Conservation (phyloP, 371 early-diverging fungal species). For the Coemansia sp. region DNA sequence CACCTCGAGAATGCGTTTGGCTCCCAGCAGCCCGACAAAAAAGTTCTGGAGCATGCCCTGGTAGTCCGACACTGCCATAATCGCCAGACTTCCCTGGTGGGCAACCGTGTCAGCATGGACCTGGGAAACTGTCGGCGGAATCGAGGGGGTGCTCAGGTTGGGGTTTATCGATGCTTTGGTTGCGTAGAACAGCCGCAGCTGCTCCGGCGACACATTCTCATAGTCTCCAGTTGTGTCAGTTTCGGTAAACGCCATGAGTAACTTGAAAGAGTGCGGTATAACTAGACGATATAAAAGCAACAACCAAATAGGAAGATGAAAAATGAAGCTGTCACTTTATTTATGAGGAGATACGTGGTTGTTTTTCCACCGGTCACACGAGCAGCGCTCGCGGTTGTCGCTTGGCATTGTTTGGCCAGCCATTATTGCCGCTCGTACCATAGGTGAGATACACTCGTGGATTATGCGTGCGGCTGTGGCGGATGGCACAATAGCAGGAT, state of each 20-base stretch:
- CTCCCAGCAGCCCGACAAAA: constrained; percentile 26
- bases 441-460: too few species aligned
- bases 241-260: not conserved
- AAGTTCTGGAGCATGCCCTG: constrained; percentile 33
- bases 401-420: too few species aligned
- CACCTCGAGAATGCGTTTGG: constrained; percentile 40
- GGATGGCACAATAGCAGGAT: constrained; percentile 25
- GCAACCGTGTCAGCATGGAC: constrained; percentile 11
- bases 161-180: constrained; percentile 23
- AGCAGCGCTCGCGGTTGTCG: too few species aligned
- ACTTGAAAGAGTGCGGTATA: too few species aligned
- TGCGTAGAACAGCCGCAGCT: constrained; percentile 29
- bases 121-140: constrained; percentile 17
- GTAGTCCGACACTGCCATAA: constrained; percentile 20
- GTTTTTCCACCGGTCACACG: too few species aligned
- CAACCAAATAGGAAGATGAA: too few species aligned
- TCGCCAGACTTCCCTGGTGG: not conserved
- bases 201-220: constrained; percentile 5
- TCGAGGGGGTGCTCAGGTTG: constrained; percentile 13
- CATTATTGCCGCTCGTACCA: too few species aligned
- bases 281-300: too few species aligned
- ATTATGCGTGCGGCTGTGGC: not conserved
- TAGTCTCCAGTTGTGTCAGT: constrained; percentile 8
- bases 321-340: too few species aligned
- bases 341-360: too few species aligned